phyloP scores from a whole-genome alignment of 176 grass and related monocot genomes.

The Phyllostachys edulis region DNA sequence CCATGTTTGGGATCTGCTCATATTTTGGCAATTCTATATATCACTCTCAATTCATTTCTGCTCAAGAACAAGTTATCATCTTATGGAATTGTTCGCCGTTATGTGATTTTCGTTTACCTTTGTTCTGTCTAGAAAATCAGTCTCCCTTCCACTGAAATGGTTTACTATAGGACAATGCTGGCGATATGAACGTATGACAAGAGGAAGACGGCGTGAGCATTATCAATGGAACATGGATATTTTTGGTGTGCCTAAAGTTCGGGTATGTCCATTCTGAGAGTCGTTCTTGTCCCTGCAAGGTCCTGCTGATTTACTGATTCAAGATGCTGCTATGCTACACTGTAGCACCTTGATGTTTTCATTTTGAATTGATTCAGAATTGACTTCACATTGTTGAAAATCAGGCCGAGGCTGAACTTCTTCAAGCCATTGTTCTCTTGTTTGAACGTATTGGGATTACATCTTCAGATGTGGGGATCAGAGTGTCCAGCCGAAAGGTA shows the following conservation, averaged over 20 bases:
- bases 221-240: constrained; percentile 99
- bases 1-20: neutral
- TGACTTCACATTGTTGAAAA: neutral
- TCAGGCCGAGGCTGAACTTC: constrained; percentile 82
- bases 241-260: constrained; percentile 78
- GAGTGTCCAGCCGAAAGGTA: constrained; percentile 88
- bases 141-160: constrained; percentile 94
- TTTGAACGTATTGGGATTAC: constrained; percentile 82
- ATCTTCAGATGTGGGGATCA: constrained; percentile 77
- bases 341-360: neutral
- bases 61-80: neutral
- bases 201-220: constrained; percentile 88
- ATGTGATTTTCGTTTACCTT: constrained; percentile 35
- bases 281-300: neutral
- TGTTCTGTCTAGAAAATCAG: constrained; percentile 78
- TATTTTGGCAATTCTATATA: neutral
- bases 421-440: constrained; percentile 79
- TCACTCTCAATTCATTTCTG: neutral
- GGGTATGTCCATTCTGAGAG: constrained; percentile 39
- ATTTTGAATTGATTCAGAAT: neutral
- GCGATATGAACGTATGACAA: constrained; percentile 93
- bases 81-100: neutral
- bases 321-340: neutral
- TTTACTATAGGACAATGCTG: constrained; percentile 98
- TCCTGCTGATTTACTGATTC: neutral